Evolutionary conservation across 148 eudicot species (phyloP), one percentile per base, ranked within the genome.

Genomic region (Pharnaceum exiguum): DNA sequence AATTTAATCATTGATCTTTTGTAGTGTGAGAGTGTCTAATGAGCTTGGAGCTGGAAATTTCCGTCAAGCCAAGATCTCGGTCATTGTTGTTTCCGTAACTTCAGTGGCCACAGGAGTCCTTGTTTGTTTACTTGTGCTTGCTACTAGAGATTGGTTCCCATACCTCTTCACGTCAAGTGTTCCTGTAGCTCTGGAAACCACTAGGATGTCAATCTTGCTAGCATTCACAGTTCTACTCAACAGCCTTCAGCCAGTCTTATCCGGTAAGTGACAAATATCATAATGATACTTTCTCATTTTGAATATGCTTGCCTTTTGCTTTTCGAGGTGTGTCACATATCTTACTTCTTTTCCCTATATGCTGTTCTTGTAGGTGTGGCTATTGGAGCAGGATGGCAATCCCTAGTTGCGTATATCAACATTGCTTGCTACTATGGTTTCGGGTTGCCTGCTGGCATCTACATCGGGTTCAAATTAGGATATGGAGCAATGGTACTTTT

Each of bases 371-470:
- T 37, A 88, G 96, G 96, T 27, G 96, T 88, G 53, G 91, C 96
- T 9, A 72, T 88, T 62, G 96, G 96, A 82, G 96, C 91, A 31
- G 96, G 91, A 62, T 88, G 96, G 96, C 96, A 88, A 66, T 48
- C 77, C 13, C 60, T 78, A 48, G 89, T 88, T 8, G 96, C 96
- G 3, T 88, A 78, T 66, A 72, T 88, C 59, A 88, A 88, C 63
- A 78, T 88, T 5, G 91, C 77, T 1, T 88, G 86, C 59, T 88
- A 88, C 57, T 88, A 88, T 62, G 38, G 82, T 7, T 60, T 88
- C 46, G 96, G 96, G 46, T 66, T 88, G 44, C 91, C 96, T 40
- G 84, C 82, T 49, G 96, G 96, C 32, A 73, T 88, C 22, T 23
- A 84, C 5, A 56, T 88, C 31, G 96, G 96, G 33, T 88, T 84